Conservation (phyloP, 2,329 filamentous ascomycete genomes). For the Aspergillus neotritici region DNA sequence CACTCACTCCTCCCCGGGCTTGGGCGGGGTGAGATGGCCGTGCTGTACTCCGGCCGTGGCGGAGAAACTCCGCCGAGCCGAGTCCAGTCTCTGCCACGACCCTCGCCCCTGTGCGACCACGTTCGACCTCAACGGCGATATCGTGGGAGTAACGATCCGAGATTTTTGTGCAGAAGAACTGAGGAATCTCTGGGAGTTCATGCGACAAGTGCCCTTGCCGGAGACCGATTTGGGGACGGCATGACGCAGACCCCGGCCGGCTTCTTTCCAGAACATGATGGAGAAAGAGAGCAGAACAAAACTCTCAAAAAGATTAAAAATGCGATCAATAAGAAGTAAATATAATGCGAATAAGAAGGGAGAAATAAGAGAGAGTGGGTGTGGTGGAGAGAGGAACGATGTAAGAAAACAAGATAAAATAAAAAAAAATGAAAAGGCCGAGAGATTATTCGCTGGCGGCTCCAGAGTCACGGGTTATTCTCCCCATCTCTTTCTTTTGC, state of each 20-base stretch:
- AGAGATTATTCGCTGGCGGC: background rate
- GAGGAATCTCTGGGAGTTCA: slow-evolving; percentile 27
- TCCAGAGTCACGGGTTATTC: no score
- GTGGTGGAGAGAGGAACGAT: slow-evolving; percentile 1
- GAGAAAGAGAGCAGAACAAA: slow-evolving; percentile 3
- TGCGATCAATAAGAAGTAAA: slow-evolving; percentile 3
- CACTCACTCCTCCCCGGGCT: slow-evolving; percentile 83
- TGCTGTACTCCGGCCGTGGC: slow-evolving; percentile 58
- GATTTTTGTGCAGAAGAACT: slow-evolving; percentile 19
- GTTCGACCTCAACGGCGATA: slow-evolving; percentile 9
- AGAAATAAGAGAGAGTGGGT: background rate
- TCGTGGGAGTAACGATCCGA: slow-evolving; percentile 12
- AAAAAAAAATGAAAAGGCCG: slow-evolving; percentile 20
- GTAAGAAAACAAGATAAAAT: slow-evolving; percentile 15
- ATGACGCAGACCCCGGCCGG: slow-evolving; percentile 28
- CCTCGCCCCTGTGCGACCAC: slow-evolving; percentile 6
- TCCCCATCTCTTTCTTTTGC: slow-evolving; percentile 5
- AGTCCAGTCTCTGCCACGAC: slow-evolving; percentile 20
- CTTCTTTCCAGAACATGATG: slow-evolving; percentile 33
- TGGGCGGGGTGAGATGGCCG: slow-evolving; percentile 76
- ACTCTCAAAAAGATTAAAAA: background rate
- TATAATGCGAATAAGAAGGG: slow-evolving; percentile 1
- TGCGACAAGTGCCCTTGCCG: slow-evolving; percentile 42
- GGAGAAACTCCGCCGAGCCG: slow-evolving; percentile 55
- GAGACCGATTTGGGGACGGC: slow-evolving; percentile 57